Evolutionary conservation across 106 monocot species (phyloP), one percentile per base, ranked within the genome.

Genomic region (Chionographis japonica): DNA sequence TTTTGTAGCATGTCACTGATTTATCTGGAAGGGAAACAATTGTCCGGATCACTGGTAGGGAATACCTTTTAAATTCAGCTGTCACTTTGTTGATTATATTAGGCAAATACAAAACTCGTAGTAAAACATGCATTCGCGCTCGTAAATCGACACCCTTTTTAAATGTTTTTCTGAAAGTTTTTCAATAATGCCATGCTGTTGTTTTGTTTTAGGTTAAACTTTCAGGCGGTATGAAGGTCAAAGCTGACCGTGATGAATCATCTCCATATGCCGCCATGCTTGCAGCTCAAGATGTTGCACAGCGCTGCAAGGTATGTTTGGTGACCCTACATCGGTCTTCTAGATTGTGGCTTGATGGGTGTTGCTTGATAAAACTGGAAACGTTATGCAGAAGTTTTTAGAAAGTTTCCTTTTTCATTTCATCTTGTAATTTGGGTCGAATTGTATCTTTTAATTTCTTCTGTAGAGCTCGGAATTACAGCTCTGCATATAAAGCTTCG

Each of bases 11-110:
- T 53, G 77, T 77, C 6, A 82, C 82, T 63, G 82, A 82, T 68
- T 66, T 82, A 49, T 82, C 77, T 57, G 82, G 82, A 3, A 77
- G 82, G 12, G 85, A 86, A 75, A 81, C 81, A 1, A 71, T 81
- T 17, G 81, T 81, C 58, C 85, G 78, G 55, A 72, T 86, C 10
- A 86, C 85, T 72, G 81, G 81, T 86, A 72, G 4, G n/a, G 1
- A n/a, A 42, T 11, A 11, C 12, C n/a, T 63, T 40, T 63, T 40
- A 16, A 41, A n/a, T 36, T 63, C 37, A n/a, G 39, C 4, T 60
- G 8, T 17, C 36, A 27, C 27, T 27, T 27, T 27, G 27, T 27
- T 27, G 27, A 27, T 27, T 27, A 27, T 27, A 27, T 27, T 27
- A 27, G 27, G 27, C 27, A 27, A 27, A n/a, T n/a, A 27, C 27